Percentiles rank a stretch among this genome's conserved stretches.
phyloP scores from a whole-genome alignment of 345 rosid species.

The Streptanthus diversifolius region DNA sequence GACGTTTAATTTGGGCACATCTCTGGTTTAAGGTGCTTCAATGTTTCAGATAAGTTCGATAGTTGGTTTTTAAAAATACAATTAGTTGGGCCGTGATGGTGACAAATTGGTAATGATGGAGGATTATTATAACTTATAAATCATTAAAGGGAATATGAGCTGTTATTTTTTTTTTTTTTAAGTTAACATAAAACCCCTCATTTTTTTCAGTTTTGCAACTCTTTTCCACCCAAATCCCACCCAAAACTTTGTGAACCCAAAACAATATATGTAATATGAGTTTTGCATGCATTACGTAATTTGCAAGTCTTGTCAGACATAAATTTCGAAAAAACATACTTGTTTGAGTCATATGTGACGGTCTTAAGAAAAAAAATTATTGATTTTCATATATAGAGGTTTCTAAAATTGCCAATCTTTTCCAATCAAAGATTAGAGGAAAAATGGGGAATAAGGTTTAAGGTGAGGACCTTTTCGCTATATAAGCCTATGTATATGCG shows the following conservation, averaged over 20 bases:
- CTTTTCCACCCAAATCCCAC: too few species aligned
- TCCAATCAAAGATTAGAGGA: neutral
- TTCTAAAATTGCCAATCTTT: neutral
- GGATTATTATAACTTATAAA: neutral
- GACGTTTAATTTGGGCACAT: neutral
- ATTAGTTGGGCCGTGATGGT: slow-evolving; percentile 30
- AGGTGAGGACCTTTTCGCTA: neutral
- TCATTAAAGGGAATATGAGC: slow-evolving; percentile 20
- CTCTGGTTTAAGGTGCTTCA: slow-evolving; percentile 2
- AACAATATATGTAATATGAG: neutral
- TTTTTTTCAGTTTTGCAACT: neutral
- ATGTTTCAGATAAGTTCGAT: neutral
- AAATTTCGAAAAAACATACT: neutral
- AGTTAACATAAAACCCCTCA: neutral
- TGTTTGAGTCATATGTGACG: neutral
- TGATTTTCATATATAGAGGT: neutral
- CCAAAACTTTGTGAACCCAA: neutral
- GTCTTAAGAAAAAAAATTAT: neutral
- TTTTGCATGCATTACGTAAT: neutral
- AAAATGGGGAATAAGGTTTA: neutral
- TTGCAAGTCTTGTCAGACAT: neutral
- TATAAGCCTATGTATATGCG: neutral
- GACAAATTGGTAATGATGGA: slow-evolving; percentile 24
- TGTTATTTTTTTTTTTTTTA: neutral
- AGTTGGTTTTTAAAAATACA: neutral